Evolutionary conservation across 108 stramenopile species (phyloP).

Genomic region (Skeletonema potamos): DNA sequence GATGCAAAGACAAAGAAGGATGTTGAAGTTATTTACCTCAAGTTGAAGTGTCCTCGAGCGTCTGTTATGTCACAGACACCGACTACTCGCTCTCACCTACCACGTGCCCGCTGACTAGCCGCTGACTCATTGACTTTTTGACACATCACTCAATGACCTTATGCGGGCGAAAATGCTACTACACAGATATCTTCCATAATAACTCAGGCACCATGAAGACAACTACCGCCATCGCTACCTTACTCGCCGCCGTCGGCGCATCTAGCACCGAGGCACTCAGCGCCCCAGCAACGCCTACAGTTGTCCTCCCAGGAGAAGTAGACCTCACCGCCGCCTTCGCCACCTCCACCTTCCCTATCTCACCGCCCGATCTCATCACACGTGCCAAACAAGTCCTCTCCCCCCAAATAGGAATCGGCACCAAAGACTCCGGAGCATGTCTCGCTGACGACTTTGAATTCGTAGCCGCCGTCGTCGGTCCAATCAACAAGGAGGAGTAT

Average conservation of each 20-base stretch:
- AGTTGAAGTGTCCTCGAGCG: no score
- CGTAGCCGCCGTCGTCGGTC: conserved; percentile 73
- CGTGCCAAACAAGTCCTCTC: conserved; percentile 53
- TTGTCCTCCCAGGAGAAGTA: conserved; percentile 35
- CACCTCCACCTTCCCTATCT: conserved; percentile 50
- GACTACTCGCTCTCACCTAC: no score
- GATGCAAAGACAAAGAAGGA: no score
- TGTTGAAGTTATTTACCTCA: no score
- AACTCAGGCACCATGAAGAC: conserved; percentile 1
- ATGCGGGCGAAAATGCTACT: no score
- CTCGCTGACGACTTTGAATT: conserved; percentile 79
- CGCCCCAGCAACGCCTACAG: not conserved
- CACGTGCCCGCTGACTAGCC: no score
- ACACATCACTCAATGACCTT: no score
- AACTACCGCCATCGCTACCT: not conserved
- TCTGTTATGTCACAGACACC: no score
- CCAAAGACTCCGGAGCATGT: conserved; percentile 55
- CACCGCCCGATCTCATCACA: conserved; percentile 47
- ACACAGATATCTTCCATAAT: no score
- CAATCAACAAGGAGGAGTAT: conserved; percentile 57
- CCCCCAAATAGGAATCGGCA: conserved; percentile 47
- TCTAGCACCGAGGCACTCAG: not conserved
- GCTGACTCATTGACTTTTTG: no score
- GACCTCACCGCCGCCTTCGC: conserved; percentile 33
- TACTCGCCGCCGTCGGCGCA: not conserved